Conservation (phyloP, 2,329 filamentous ascomycete species). For the Teratosphaeria destructans region DNA sequence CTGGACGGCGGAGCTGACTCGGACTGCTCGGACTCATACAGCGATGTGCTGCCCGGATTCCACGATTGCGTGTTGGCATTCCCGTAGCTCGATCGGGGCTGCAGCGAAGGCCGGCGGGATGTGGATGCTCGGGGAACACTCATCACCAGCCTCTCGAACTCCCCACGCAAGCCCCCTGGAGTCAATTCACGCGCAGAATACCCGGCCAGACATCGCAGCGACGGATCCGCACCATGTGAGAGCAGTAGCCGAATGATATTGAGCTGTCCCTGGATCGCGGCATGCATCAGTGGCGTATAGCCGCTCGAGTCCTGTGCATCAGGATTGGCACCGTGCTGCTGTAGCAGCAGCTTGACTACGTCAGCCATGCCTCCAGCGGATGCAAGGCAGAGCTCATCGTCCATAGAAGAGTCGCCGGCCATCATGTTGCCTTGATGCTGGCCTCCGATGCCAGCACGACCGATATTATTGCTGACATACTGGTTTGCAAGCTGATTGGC, state of each 20-base stretch:
- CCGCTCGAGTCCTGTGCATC: slow-evolving; percentile 67
- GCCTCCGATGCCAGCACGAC: slow-evolving; percentile 8
- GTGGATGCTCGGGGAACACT: neutral
- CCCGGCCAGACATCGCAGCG: slow-evolving; percentile 57
- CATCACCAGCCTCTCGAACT: neutral
- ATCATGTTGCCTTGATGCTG: slow-evolving; percentile 7
- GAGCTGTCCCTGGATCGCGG: slow-evolving; percentile 62
- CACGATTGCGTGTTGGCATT: neutral
- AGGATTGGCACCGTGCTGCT: slow-evolving; percentile 60
- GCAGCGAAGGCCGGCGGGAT: neutral
- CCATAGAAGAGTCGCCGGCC: slow-evolving; percentile 2
- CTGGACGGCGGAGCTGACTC: neutral
- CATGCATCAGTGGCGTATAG: slow-evolving; percentile 73
- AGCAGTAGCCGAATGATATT: slow-evolving; percentile 69
- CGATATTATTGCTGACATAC: slow-evolving; percentile 7
- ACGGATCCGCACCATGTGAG: slow-evolving; percentile 61
- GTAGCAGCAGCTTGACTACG: slow-evolving; percentile 66
- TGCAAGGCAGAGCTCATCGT: slow-evolving; percentile 39
- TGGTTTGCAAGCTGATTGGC: slow-evolving; percentile 17
- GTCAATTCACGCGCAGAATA: slow-evolving; percentile 55
- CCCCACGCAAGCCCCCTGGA: neutral
- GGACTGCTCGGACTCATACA: neutral
- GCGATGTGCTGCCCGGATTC: neutral
- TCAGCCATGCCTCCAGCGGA: slow-evolving; percentile 64
- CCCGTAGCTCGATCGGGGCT: neutral